A percentile compares a stretch with the other conserved stretches of the same genome.
These are phyloP conservation scores for Candida glaebosa DNA, from an alignment of 805 yeast species.

Conservation along the genomic window DNA sequence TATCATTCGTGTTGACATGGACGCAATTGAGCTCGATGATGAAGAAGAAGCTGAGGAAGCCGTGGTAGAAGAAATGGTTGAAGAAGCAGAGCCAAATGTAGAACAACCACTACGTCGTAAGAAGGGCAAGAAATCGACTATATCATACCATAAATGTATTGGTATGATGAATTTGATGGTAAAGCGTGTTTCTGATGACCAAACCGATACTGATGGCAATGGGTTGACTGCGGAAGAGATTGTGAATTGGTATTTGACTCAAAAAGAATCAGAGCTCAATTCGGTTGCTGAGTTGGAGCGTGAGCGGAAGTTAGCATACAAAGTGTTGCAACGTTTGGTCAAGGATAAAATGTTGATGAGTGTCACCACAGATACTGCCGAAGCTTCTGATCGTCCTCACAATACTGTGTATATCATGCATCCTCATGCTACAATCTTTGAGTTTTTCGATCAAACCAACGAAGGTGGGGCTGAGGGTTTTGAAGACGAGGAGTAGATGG, in stretches of 20 bases:
- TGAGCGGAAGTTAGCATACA: constrained; percentile 69
- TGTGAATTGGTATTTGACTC: constrained; percentile 77
- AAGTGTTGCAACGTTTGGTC: constrained; percentile 78
- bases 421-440: constrained; percentile 82
- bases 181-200: constrained; percentile 55
- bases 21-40: constrained; percentile 68
- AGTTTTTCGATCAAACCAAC: constrained; percentile 47
- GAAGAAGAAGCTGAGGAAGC: constrained; percentile 13
- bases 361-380: constrained; percentile 25
- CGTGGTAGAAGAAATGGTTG: constrained; percentile 13
- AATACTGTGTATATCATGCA: constrained; percentile 47
- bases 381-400: constrained; percentile 18
- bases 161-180: constrained; percentile 80
- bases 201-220: constrained; percentile 43
- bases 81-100: constrained; percentile 6
- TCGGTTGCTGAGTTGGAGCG: constrained; percentile 67
- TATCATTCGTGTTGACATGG: constrained; percentile 90
- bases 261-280: constrained; percentile 65
- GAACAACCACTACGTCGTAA: constrained; percentile 12
- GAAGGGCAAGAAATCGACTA: constrained; percentile 35
- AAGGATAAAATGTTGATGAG: constrained; percentile 80
- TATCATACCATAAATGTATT: constrained; percentile 84
- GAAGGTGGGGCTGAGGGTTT: constrained; percentile 15
- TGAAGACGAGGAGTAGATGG: constrained; percentile 5
- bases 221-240: constrained; percentile 70